Percentiles rank a stretch among this genome's conserved stretches.
Evolutionary conservation across 1,284 basidiomycete genomes (phyloP).

Genomic region (Trichosporon coremiiforme): DNA sequence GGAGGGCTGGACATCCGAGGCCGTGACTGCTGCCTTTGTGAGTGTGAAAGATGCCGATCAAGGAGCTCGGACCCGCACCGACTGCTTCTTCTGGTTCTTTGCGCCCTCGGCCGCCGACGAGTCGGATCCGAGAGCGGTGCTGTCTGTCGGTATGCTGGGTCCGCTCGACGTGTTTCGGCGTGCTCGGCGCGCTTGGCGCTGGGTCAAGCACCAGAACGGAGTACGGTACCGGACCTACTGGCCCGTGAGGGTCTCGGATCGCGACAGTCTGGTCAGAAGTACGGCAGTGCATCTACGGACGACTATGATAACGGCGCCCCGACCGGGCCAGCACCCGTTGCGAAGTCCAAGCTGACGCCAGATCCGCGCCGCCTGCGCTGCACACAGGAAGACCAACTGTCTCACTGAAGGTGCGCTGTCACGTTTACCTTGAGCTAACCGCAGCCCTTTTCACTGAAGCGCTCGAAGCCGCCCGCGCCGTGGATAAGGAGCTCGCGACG

Average conservation of each 20-base stretch:
- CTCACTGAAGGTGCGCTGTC: constrained; percentile 44
- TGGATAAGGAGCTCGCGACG: constrained; percentile 59
- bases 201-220: no score
- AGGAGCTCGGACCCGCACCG: background rate
- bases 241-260: no score
- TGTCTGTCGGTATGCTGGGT: no score
- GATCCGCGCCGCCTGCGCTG: constrained; percentile 47
- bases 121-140: no score
- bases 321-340: no score
- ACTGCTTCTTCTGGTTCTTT: background rate
- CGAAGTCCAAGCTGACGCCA: constrained; percentile 18
- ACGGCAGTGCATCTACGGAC: no score
- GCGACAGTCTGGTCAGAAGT: no score
- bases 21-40: constrained; percentile 46
- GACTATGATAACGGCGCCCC: no score
- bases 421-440: background rate
- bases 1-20: constrained; percentile 41
- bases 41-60: constrained; percentile 15
- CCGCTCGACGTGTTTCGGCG: no score
- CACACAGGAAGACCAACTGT: constrained; percentile 50
- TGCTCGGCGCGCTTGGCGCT: no score
- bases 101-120: background rate
- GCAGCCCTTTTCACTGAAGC: constrained; percentile 45
- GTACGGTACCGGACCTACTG: no score
- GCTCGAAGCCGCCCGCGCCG: constrained; percentile 33